A percentile compares a stretch with the other conserved stretches of the same genome.
phyloP scores from a whole-genome alignment of 208 protist species.

The Trypanosoma cruzi region DNA sequence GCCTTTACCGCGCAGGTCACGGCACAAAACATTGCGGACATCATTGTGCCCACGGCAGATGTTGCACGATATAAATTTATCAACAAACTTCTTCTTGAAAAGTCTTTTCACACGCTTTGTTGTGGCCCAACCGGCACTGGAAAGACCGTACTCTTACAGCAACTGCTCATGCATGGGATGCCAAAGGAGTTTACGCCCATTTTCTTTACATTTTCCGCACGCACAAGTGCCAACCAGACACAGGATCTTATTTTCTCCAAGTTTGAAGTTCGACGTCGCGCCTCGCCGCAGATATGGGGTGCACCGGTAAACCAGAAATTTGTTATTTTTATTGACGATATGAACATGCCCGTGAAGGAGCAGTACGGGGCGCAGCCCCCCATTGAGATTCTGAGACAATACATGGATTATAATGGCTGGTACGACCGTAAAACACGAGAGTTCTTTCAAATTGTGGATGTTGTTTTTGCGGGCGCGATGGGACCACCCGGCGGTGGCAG shows the following conservation, averaged over 20 bases:
- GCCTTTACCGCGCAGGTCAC: slow-evolving; percentile 87
- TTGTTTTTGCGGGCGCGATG: slow-evolving; percentile 95
- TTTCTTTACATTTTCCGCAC: slow-evolving; percentile 98
- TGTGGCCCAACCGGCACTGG: slow-evolving; percentile 98
- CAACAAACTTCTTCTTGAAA: slow-evolving; percentile 89
- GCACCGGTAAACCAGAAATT: slow-evolving; percentile 97
- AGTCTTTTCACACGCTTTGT: slow-evolving; percentile 94
- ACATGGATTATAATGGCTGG: slow-evolving; percentile 97
- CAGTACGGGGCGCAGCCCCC: slow-evolving; percentile 98
- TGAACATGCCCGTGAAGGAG: slow-evolving; percentile 99
- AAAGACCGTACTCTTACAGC: slow-evolving; percentile 96
- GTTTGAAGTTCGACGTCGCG: slow-evolving; percentile 96
- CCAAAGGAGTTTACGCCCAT: slow-evolving; percentile 95
- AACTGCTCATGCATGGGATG: slow-evolving; percentile 95
- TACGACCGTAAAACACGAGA: slow-evolving; percentile 96
- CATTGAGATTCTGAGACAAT: slow-evolving; percentile 98
- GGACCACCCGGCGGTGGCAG: slow-evolving; percentile 97
- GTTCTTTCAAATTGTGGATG: slow-evolving; percentile 96
- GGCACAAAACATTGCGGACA: slow-evolving; percentile 92
- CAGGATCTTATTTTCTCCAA: slow-evolving; percentile 98
- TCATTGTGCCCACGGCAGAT: slow-evolving; percentile 98
- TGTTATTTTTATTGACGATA: slow-evolving; percentile 98
- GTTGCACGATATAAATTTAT: slow-evolving; percentile 97
- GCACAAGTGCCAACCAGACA: slow-evolving; percentile 97
- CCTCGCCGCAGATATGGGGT: slow-evolving; percentile 95